phyloP scores from a whole-genome alignment of 371 early-diverging fungal genomes.

The Mucor velutinosus region DNA sequence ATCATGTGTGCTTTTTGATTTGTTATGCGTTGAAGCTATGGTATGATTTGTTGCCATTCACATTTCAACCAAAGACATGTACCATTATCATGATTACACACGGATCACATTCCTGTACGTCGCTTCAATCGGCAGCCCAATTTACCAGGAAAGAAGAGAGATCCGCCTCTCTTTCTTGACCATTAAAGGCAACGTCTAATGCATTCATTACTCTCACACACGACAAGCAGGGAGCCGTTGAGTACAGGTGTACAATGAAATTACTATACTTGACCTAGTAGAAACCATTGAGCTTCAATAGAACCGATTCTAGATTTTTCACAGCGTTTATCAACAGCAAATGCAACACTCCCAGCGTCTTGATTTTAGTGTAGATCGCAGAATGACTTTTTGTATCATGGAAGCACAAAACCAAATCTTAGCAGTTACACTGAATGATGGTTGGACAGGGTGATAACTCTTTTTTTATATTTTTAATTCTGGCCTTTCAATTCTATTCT shows the following conservation, averaged over 20 bases:
- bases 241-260: neutral
- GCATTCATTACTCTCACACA: neutral
- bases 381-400: neutral
- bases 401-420: neutral
- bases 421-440: neutral
- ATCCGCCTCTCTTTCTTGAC: neutral
- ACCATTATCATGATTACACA: neutral
- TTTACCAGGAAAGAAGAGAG: neutral
- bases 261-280: neutral
- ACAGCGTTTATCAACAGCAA: too few species aligned
- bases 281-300: neutral
- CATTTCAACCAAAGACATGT: neutral
- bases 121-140: neutral
- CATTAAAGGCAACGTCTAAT: neutral
- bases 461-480: neutral
- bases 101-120: neutral
- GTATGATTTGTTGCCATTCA: neutral
- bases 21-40: neutral
- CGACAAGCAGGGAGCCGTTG: neutral
- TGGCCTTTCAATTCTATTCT: neutral
- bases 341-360: too few species aligned
- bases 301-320: neutral
- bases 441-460: neutral
- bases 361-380: neutral
- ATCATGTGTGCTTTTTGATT: neutral